Evolutionary conservation across 306 rosid species (phyloP).

Genomic region (Styphnolobium japonicum): DNA sequence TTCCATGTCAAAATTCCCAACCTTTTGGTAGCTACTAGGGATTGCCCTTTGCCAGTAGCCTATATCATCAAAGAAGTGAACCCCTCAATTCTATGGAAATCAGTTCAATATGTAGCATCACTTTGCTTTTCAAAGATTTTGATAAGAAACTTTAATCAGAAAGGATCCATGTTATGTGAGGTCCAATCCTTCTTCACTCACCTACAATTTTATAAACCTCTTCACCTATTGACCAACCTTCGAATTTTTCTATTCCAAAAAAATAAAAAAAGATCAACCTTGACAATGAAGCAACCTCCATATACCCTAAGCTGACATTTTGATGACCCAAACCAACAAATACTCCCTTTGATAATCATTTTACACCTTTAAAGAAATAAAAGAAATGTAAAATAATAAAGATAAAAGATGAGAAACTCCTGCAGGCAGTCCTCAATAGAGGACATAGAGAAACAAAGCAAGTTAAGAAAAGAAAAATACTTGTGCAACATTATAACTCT

Average conservation of each 20-base stretch:
- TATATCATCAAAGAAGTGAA: not conserved
- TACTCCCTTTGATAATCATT: not conserved
- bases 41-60: not conserved
- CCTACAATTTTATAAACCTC: too few relatives aligned
- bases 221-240: too few relatives aligned
- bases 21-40: not conserved
- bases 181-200: too few relatives aligned
- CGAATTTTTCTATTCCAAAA: too few relatives aligned
- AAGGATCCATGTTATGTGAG: too few relatives aligned
- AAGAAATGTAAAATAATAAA: too few relatives aligned
- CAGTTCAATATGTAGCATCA: not conserved
- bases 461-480: not conserved
- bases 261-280: not conserved
- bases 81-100: not conserved
- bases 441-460: too few relatives aligned
- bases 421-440: too few relatives aligned
- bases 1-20: not conserved
- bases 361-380: too few relatives aligned
- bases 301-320: not conserved
- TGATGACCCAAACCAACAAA: not conserved
- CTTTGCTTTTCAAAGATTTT: not conserved
- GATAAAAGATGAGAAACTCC: too few relatives aligned
- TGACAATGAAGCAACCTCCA: not conserved
- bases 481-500: not conserved
- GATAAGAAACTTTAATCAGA: not conserved